Percentiles rank a stretch among this genome's conserved stretches.
Conservation (phyloP, 768 basidiomycete species). For the Crepidotus variabilis region DNA sequence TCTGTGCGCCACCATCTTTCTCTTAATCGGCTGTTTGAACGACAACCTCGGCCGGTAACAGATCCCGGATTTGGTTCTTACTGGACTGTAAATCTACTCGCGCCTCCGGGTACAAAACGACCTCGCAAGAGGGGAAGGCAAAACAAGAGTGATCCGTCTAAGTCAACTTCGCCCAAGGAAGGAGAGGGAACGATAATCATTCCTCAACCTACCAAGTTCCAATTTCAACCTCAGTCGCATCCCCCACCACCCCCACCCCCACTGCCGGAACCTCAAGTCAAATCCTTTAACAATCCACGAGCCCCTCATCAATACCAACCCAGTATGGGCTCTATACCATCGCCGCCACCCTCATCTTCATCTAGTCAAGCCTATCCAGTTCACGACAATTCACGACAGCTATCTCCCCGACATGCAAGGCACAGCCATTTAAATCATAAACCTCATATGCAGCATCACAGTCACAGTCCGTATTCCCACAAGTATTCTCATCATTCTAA, state of each 20-base stretch:
- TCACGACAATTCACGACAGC: background rate
- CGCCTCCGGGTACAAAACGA: slow-evolving; percentile 84
- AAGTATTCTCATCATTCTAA: background rate
- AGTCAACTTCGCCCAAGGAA: background rate
- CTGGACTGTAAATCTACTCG: slow-evolving; percentile 84
- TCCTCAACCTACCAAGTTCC: slow-evolving; percentile 18
- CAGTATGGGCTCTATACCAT: slow-evolving; percentile 2
- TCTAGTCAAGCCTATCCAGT: background rate
- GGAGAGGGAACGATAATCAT: slow-evolving; percentile 1
- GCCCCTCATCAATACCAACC: slow-evolving; percentile 3
- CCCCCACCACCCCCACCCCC: slow-evolving; percentile 23
- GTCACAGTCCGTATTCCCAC: background rate
- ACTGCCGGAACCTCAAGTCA: slow-evolving; percentile 20
- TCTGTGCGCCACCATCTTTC: slow-evolving; percentile 85
- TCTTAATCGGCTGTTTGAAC: slow-evolving; percentile 77
- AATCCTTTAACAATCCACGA: slow-evolving; percentile 10
- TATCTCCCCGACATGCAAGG: background rate
- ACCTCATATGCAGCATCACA: background rate
- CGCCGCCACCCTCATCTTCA: background rate
- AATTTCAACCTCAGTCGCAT: slow-evolving; percentile 23
- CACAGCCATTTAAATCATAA: background rate
- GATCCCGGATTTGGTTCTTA: slow-evolving; percentile 87
- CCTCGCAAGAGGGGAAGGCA: slow-evolving; percentile 73
- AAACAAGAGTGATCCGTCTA: slow-evolving; percentile 38
- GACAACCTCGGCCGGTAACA: slow-evolving; percentile 76